phyloP scores from a whole-genome alignment of 192 early-diverging fungal species.

The Podila minutissima region DNA sequence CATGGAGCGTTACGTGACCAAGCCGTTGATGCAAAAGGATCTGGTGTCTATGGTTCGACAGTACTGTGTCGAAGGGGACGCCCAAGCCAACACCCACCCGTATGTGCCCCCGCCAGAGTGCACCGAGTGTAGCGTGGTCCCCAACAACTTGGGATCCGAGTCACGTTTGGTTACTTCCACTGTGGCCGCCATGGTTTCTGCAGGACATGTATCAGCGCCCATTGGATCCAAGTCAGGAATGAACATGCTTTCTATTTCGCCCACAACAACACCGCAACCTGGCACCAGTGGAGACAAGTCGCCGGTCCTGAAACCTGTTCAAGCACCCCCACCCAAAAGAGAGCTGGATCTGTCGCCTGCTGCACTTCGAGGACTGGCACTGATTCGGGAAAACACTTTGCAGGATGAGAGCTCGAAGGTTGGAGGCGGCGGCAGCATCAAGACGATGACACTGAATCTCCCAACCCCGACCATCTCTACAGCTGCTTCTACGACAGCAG shows the following conservation, averaged over 20 bases:
- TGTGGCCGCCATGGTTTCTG: conserved; percentile 43
- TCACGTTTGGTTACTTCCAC: conserved; percentile 24
- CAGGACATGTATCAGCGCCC: conserved; percentile 37
- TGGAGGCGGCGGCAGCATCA: conserved; percentile 32
- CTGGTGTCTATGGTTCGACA: conserved; percentile 53
- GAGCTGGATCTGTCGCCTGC: conserved; percentile 42
- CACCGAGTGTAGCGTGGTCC: neutral
- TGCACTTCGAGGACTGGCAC: conserved; percentile 27
- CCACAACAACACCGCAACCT: neutral
- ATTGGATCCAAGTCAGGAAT: conserved; percentile 11
- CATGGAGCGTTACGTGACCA: conserved; percentile 64
- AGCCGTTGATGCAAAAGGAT: conserved; percentile 60
- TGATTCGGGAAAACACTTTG: conserved; percentile 32
- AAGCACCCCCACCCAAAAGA: conserved; percentile 8
- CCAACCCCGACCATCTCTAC: conserved; percentile 2
- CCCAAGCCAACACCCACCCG: conserved; percentile 26
- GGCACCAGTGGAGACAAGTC: neutral
- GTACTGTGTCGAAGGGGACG: conserved; percentile 48
- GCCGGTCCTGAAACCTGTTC: neutral
- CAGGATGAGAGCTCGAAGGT: conserved; percentile 42
- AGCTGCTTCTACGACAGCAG: neutral
- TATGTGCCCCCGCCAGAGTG: conserved; percentile 40
- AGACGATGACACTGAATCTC: neutral
- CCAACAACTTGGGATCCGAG: neutral
- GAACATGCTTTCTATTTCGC: neutral